These are phyloP conservation scores for Ichthyophthirius multifiliis DNA, from an alignment of 169 alveolate genomes.

Conservation along the genomic window DNA sequence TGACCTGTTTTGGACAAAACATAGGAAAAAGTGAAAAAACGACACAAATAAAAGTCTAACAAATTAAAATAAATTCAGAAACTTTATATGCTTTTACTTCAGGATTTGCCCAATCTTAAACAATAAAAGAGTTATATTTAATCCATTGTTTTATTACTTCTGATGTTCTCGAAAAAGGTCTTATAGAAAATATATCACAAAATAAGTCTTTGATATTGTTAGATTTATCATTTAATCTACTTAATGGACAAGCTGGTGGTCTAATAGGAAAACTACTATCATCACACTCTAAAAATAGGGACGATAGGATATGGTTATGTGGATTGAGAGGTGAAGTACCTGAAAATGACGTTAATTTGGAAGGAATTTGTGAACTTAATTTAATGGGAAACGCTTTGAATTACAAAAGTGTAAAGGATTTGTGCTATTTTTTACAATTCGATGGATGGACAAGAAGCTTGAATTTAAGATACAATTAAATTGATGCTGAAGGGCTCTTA, in stretches of 20 bases:
- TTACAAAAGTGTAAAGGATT: conserved; percentile 23
- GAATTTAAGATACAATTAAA: conserved; percentile 18
- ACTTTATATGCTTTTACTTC: not conserved
- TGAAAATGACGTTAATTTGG: not conserved
- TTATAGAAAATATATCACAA: conserved; percentile 4
- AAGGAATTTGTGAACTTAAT: conserved; percentile 20
- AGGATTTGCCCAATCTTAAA: not conserved
- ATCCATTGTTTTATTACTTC: conserved; percentile 11
- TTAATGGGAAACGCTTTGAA: conserved; percentile 11
- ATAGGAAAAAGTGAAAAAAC: not conserved
- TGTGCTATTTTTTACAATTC: conserved; percentile 26
- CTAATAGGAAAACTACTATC: conserved; percentile 27
- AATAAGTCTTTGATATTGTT: not conserved
- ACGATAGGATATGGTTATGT: conserved; percentile 22
- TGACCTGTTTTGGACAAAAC: not conserved
- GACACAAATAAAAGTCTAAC: not conserved
- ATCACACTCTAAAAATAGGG: conserved; percentile 32
- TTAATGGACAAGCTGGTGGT: conserved; percentile 31
- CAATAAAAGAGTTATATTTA: conserved; percentile 18
- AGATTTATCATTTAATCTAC: conserved; percentile 22
- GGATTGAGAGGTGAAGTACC: conserved; percentile 38
- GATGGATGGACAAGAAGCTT: conserved; percentile 33
- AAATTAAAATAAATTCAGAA: not conserved
- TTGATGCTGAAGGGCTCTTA: conserved; percentile 20
- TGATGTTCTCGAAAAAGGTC: conserved; percentile 6